A percentile compares a stretch with the other conserved stretches of the same genome.
Conservation (phyloP, 2,329 filamentous ascomycete species). For the Madurella fahalii region DNA sequence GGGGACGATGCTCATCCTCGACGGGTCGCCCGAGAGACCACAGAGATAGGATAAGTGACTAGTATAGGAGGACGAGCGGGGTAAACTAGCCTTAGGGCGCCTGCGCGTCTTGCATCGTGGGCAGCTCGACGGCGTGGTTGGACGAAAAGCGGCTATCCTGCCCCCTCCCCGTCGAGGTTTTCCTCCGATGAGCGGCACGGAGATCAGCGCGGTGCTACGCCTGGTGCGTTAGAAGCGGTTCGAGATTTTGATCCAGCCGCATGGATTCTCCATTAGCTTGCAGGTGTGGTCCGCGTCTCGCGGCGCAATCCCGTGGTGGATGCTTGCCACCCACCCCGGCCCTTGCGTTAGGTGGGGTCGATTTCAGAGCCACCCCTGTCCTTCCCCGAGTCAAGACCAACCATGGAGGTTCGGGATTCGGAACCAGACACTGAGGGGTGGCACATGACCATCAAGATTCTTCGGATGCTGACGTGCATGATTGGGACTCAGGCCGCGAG, state of each 20-base stretch:
- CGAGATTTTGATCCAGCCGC: slow-evolving; percentile 2
- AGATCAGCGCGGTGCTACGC: slow-evolving; percentile 3
- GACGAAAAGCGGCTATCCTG: background rate
- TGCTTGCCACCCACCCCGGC: slow-evolving; percentile 4
- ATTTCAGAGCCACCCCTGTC: slow-evolving; percentile 9
- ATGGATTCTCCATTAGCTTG: slow-evolving; percentile 2
- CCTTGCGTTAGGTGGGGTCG: background rate
- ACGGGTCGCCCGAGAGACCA: slow-evolving; percentile 3
- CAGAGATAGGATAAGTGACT: background rate
- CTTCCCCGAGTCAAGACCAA: slow-evolving; percentile 5
- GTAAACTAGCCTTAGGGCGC: background rate
- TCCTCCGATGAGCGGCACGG: slow-evolving; percentile 1
- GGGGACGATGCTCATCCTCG: background rate
- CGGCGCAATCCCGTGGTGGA: slow-evolving; percentile 6
- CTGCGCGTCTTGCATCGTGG: background rate
- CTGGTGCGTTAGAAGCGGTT: background rate
- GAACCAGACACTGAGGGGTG: slow-evolving; percentile 4
- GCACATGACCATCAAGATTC: slow-evolving; percentile 13
- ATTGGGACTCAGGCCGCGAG: no score
- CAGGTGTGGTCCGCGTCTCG: background rate
- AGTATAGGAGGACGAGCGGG: background rate
- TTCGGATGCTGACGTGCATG: slow-evolving; percentile 2
- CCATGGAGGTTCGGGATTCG: slow-evolving; percentile 9
- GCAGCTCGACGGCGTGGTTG: background rate
- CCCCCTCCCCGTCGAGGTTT: background rate